A percentile compares a stretch with the other conserved stretches of the same genome.
phyloP scores from a whole-genome alignment of 225 moss, liverwort and hornwort genomes.

The Lunularia cruciata region DNA sequence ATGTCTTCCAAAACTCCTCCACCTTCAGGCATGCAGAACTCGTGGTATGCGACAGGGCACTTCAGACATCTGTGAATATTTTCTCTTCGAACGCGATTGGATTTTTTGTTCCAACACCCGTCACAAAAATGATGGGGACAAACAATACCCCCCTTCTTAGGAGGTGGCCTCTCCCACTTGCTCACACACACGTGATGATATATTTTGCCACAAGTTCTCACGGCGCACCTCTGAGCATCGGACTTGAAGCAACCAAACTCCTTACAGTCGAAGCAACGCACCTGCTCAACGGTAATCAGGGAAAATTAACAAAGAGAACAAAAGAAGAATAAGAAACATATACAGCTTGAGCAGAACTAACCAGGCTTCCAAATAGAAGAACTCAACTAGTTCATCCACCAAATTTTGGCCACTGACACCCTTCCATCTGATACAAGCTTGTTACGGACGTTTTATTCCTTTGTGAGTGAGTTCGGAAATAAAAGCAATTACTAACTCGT shows the following conservation, averaged over 20 bases:
- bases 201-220: slow-evolving; percentile 52
- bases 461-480: no score
- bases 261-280: slow-evolving; percentile 66
- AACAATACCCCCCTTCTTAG: slow-evolving; percentile 34
- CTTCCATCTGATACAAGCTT: no score
- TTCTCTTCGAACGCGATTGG: slow-evolving; percentile 32
- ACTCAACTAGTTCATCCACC: no score
- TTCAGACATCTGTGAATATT: slow-evolving; percentile 53
- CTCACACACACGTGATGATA: slow-evolving; percentile 55
- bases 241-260: slow-evolving; percentile 51
- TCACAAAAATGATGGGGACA: slow-evolving; percentile 71
- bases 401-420: no score
- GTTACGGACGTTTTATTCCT: no score
- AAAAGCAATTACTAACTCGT: no score
- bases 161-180: slow-evolving; percentile 47
- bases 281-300: slow-evolving; percentile 37
- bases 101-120: slow-evolving; percentile 45
- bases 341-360: no score
- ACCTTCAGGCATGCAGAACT: slow-evolving; percentile 56
- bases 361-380: no score
- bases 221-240: slow-evolving; percentile 45
- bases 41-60: slow-evolving; percentile 62
- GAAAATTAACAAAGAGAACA: no score
- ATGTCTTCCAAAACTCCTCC: slow-evolving; percentile 63
- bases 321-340: no score